Evolutionary conservation across 1,284 basidiomycete genomes (phyloP).

Genomic region (Xanthoconium separans): DNA sequence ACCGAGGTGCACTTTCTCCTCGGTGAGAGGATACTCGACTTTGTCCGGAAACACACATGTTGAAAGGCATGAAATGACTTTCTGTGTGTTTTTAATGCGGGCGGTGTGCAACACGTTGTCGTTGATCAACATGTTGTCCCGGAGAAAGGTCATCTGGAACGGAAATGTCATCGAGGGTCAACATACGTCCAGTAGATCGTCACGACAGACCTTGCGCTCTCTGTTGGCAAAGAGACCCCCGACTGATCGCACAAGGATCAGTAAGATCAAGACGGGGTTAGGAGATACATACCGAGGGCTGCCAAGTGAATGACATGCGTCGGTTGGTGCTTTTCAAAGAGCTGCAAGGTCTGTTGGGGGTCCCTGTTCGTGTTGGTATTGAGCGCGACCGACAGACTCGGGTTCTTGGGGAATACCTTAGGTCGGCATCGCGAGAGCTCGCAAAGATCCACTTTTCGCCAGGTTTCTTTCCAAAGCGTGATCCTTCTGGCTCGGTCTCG

Average conservation of each 20-base stretch:
- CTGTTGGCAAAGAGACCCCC: slow-evolving; percentile 92
- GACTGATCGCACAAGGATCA: slow-evolving; percentile 46
- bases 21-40: slow-evolving; percentile 85
- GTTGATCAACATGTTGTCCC: slow-evolving; percentile 90
- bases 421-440: slow-evolving; percentile 72
- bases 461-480: slow-evolving; percentile 69
- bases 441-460: slow-evolving; percentile 87
- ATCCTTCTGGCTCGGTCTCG: slow-evolving; percentile 72
- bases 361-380: slow-evolving; percentile 44
- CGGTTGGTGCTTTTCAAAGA: slow-evolving; percentile 86
- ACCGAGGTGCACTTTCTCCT: slow-evolving; percentile 84
- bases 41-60: slow-evolving; percentile 90
- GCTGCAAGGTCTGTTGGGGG: slow-evolving; percentile 55
- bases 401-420: slow-evolving; percentile 49
- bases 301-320: slow-evolving; percentile 92
- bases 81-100: slow-evolving; percentile 60
- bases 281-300: slow-evolving; percentile 61
- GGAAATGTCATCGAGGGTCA: not conserved
- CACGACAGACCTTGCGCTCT: slow-evolving; percentile 69
- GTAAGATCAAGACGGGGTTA: not conserved
- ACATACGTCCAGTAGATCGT: not conserved
- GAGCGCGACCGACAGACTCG: not conserved
- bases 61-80: slow-evolving; percentile 84
- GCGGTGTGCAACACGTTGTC: slow-evolving; percentile 82
- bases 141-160: slow-evolving; percentile 74